Evolutionary conservation across 2,329 filamentous ascomycete species (phyloP).

Genomic region (Dryadomyces quercus-mongolicae): DNA sequence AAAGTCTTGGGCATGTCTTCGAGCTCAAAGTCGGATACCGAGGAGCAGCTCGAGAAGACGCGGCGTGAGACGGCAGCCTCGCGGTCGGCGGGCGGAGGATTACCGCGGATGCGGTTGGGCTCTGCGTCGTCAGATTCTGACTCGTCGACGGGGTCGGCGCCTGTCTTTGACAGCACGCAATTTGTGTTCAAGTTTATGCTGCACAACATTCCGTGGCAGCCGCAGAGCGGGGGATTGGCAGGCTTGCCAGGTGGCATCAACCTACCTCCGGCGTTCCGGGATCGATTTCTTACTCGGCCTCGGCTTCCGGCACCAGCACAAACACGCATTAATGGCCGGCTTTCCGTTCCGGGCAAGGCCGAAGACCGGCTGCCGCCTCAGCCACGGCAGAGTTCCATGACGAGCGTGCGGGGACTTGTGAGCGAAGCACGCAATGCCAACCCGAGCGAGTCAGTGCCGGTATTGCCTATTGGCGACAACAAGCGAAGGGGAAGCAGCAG

Average conservation of each 20-base stretch:
- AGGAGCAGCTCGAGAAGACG: constrained; percentile 36
- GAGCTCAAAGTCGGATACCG: constrained; percentile 9
- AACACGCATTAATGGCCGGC: constrained; percentile 37
- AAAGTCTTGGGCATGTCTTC: constrained; percentile 47
- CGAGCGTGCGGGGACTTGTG: constrained; percentile 31
- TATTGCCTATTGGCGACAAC: not conserved
- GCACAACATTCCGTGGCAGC: constrained; percentile 28
- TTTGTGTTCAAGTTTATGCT: constrained; percentile 67
- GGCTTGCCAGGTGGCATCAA: constrained; percentile 33
- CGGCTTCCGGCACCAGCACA: constrained; percentile 62
- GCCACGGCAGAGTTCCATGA: constrained; percentile 36
- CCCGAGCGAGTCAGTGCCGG: constrained; percentile 8
- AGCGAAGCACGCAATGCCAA: constrained; percentile 38
- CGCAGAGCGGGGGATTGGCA: not conserved
- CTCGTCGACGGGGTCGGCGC: constrained; percentile 42
- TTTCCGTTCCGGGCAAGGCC: constrained; percentile 14
- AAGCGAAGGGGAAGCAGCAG: not conserved
- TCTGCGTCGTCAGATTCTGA: constrained; percentile 31
- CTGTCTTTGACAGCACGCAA: constrained; percentile 40
- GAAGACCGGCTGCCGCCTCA: constrained; percentile 29
- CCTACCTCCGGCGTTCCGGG: constrained; percentile 35
- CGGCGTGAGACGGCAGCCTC: constrained; percentile 38
- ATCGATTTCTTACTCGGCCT: constrained; percentile 54
- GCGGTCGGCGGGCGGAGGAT: constrained; percentile 15
- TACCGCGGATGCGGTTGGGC: constrained; percentile 18